Evolutionary conservation across 768 basidiomycete genomes (phyloP), one percentile per base, ranked within the genome.

Genomic region (Phlebiopsis gigantea): DNA sequence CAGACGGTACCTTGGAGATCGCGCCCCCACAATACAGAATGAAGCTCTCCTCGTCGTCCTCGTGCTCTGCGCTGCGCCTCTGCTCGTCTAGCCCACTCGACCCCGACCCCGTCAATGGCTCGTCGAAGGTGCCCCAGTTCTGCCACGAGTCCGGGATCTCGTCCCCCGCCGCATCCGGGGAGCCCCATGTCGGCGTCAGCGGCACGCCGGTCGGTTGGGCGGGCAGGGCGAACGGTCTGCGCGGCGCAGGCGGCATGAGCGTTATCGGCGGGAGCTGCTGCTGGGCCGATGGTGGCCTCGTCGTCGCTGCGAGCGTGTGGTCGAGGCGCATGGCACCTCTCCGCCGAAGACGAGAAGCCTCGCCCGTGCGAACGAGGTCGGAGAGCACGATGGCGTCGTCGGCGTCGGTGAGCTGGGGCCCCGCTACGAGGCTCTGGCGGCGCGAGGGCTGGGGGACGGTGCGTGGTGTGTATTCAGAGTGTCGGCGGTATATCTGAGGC

Each of bases 311-410:
- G 52, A 39, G 42, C 9, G 65, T 68, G 57, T 76, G 76, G 69
- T 85, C 83, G 30, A 87, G 73, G 39, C 84, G 75, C 77, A 88
- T 79, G 51, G 88, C 88, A 10, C 88, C 88, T 60, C 88, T 73
- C 55, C 88, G 73, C n/a, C 88, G 79, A 53, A 89, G 71, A 5
- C 88, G 76, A 3, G 88, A 89, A 0, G 85, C 84, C 65, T 90
- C 88, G 15, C 83, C 88, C 1, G 83, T 83, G 50, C 88, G 84
- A 15, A 89, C 76, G 42, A 90, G 77, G 68, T 89, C 87, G 1
- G 85, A 86, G 45, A 89, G 78, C 19, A 88, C 80, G 55, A 90
- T 84, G 29, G 82, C 77, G 64, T 83, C 84, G 62, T 90, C 87
- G 1, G 74, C 77, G 57, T 87, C 84, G 34, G 73, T 72, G 25